Evolutionary conservation across 768 basidiomycete genomes (phyloP).

Genomic region (Erythrobasidium yunnanense): DNA sequence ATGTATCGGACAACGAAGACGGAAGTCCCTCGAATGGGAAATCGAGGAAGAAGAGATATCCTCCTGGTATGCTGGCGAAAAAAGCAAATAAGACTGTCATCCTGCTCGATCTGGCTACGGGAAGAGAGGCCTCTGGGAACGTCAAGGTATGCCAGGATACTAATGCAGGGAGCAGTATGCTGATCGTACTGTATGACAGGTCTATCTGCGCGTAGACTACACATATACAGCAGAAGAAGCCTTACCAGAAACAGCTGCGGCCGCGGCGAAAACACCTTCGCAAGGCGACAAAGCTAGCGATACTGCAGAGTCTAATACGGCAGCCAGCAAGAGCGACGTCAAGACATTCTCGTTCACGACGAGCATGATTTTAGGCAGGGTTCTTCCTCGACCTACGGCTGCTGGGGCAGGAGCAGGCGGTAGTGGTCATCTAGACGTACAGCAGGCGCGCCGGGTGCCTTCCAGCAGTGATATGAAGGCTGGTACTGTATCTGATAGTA

Average conservation of each 20-base stretch:
- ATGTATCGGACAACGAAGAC: slow-evolving; percentile 46
- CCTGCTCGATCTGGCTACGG: slow-evolving; percentile 75
- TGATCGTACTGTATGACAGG: too few relatives aligned
- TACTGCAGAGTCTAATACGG: background rate
- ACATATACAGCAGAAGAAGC: slow-evolving; percentile 82
- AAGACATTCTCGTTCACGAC: slow-evolving; percentile 68
- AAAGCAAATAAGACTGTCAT: slow-evolving; percentile 80
- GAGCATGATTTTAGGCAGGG: slow-evolving; percentile 63
- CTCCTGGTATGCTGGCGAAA: slow-evolving; percentile 68
- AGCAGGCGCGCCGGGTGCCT: background rate
- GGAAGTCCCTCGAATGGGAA: slow-evolving; percentile 47
- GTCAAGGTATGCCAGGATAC: slow-evolving; percentile 57
- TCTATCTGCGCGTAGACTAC: slow-evolving; percentile 86
- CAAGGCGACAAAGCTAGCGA: slow-evolving; percentile 19
- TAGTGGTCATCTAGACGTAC: too few relatives aligned
- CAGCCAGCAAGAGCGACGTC: slow-evolving; percentile 10
- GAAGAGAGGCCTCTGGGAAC: slow-evolving; percentile 62
- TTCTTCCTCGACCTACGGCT: slow-evolving; percentile 38
- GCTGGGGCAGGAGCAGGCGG: background rate
- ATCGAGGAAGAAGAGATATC: slow-evolving; percentile 35
- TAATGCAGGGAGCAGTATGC: too few relatives aligned
- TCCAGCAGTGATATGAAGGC: background rate
- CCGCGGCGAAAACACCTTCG: background rate
- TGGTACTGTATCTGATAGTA: too few relatives aligned
- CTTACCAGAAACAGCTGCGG: slow-evolving; percentile 40